Evolutionary conservation across 1,284 basidiomycete species (phyloP), one percentile per base, ranked within the genome.

Genomic region (Ceratobasidium theobromae): DNA sequence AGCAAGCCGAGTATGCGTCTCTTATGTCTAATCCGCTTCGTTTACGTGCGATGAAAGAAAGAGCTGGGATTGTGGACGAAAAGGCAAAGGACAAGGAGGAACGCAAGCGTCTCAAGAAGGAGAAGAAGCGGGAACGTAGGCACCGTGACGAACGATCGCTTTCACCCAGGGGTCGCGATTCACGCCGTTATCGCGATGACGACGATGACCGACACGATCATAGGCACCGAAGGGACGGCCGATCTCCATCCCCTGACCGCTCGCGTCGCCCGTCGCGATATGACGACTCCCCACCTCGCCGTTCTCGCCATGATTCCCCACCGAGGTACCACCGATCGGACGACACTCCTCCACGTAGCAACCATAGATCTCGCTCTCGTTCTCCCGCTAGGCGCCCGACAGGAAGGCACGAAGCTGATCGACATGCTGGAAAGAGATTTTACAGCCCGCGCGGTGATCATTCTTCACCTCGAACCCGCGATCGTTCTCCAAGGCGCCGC

Each of bases 11-110:
- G 5, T 91, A 95, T 71, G 86, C 97, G 71, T 86, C 93, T 2
- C 80, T 99, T 58, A 85, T 95, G 80, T 88, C 90, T 65, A 95
- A 98, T 72, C 97, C 97, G 14, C 85, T 95, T 21, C 89, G 94
- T 35, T 78, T 98, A 51, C 85, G 87, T 67, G 88, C 91, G 78
- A 81, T 93, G 80, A 89, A 88, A 75, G 87, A 86, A 76, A 82
- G 84, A 62, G 86, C 84, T 67, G 89, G 88, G 32, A 84, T 88
- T 57, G 89, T 88, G 74, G 82, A 87, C 69, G 85, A 88, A 68
- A 84, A 86, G 71, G 87, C 85, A 71, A 79, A 79, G 64, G 49
- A 53, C 14, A 82, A 82, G 68, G 82, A 85, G 70, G 83, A 83
- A 72, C 79, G 83, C 69, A 81, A 80, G 71, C 86, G 80, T 69